Evolutionary conservation across 1,139 yeast genomes (phyloP).

Genomic region (Zhuliangozyma blackwelliae): DNA sequence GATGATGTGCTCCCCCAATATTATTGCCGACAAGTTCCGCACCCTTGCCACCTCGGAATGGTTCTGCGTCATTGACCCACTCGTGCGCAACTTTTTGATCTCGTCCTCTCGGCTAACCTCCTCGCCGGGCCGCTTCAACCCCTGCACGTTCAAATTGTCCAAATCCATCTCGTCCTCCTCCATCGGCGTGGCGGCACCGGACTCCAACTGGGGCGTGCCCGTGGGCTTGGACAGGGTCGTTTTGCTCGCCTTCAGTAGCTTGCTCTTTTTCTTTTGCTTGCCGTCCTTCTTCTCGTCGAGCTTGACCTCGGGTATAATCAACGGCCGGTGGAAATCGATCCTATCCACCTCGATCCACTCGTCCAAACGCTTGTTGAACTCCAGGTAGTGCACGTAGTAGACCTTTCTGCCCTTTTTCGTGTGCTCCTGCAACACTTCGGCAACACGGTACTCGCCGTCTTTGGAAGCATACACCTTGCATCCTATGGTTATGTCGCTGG

Average conservation of each 20-base stretch:
- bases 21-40: conserved; percentile 70
- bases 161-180: conserved; percentile 76
- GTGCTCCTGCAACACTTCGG: conserved; percentile 81
- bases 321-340: conserved; percentile 63
- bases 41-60: conserved; percentile 89
- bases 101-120: conserved; percentile 85
- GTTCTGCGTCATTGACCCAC: conserved; percentile 95
- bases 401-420: conserved; percentile 70
- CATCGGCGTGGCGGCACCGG: conserved; percentile 16
- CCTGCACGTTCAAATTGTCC: conserved; percentile 82
- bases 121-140: conserved; percentile 60
- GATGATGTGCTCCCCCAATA: conserved; percentile 85
- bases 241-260: conserved; percentile 12
- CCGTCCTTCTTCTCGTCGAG: conserved; percentile 36
- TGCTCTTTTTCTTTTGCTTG: conserved; percentile 22
- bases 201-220: conserved; percentile 11
- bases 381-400: conserved; percentile 91
- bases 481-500: conserved; percentile 58
- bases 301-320: conserved; percentile 68
- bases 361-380: conserved; percentile 83
- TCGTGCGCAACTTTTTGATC: conserved; percentile 82
- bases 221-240: conserved; percentile 13
- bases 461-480: conserved; percentile 79
- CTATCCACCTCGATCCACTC: conserved; percentile 83
- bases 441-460: conserved; percentile 74